These are phyloP conservation scores for Cornus kousa DNA, from an alignment of 148 eudicot genomes.

Conservation along the genomic window DNA sequence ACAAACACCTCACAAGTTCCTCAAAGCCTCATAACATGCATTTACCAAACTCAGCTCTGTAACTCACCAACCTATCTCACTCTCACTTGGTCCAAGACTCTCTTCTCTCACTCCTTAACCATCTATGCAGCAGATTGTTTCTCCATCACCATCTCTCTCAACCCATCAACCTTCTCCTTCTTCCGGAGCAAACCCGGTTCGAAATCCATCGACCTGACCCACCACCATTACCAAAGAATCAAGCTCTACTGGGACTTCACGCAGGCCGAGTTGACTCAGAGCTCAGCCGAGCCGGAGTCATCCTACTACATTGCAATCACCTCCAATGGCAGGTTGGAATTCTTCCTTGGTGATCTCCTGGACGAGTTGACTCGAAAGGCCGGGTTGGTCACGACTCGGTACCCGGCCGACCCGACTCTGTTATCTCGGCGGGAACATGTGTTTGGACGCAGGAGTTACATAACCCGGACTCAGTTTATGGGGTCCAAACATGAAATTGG, in stretches of 20 bases:
- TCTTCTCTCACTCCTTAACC: conserved; percentile 47
- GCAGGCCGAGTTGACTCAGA: conserved; percentile 30
- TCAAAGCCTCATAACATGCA: conserved; percentile 54
- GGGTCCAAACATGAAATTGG: conserved; percentile 45
- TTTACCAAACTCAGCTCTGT: conserved; percentile 41
- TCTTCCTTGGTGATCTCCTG: conserved; percentile 42
- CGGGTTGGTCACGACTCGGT: neutral
- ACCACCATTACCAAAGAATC: conserved; percentile 20
- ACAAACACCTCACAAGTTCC: conserved; percentile 13
- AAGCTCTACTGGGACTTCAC: conserved; percentile 60
- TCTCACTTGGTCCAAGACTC: conserved; percentile 60
- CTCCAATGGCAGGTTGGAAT: conserved; percentile 33
- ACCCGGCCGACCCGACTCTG: conserved; percentile 19
- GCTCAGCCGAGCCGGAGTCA: conserved; percentile 60
- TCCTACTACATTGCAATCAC: conserved; percentile 44
- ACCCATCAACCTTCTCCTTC: conserved; percentile 37
- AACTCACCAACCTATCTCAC: conserved; percentile 45
- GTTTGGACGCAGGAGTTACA: conserved; percentile 43
- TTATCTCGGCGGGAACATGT: conserved; percentile 55
- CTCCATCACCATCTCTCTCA: conserved; percentile 50
- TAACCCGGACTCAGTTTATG: conserved; percentile 35
- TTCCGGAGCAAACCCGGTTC: conserved; percentile 48
- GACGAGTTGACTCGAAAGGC: conserved; percentile 38
- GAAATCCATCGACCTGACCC: conserved; percentile 29
- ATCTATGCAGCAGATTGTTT: conserved; percentile 39